Base-by-base conservation (phyloP, 2,329 filamentous ascomycete species). In the Chrysoporthe deuterocubensis region DNA sequence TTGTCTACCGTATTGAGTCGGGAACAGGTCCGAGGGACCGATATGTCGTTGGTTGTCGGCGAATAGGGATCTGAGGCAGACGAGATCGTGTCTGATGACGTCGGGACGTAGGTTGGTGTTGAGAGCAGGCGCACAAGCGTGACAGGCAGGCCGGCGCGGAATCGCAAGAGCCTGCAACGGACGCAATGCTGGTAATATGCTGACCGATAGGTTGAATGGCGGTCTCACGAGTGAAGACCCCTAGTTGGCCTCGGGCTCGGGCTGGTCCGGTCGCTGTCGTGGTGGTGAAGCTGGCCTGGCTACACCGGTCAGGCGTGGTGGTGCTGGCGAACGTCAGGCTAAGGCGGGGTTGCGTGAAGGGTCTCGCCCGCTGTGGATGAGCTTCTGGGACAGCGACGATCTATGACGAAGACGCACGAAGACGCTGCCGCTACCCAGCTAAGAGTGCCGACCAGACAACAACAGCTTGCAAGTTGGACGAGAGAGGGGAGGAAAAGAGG, bases 291-390 rank as follows among this genome's bases (percentile, higher is more conserved):
- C 42, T 57, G 48, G 43, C 62, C 65, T 44, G 64, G 57, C 54
- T 67, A 61, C 44, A 62, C 58, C 62, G 65, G 62, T 62, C 68
- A 65, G 65, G 61, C 63, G 48, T 67, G 67, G 67, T 52, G 46
- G n/a, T 48, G 26, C 11, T 6, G 42, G 46, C 18, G 52, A 42
- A 43, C 16, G 42, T 40, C 46, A 32, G 64, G 58, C 48, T 37
- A 66, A 54, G 44, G 60, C 57, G 52, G 60, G 52, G 56, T 64
- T 59, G 43, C 32, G 43, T 43, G 40, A 32, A 26, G 26, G 2
- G 26, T 26, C 26, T 26, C 26, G 26, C 26, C 26, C 26, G 26
- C 26, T 26, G 26, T 2, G 26, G 26, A 26, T 1, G 26, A 26
- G 26, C 26, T 26, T 26, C 26, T 26, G 26, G 46, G 42, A 14